These are phyloP conservation scores for Tolypocladium sp. DNA, from an alignment of 2,329 filamentous ascomycete species.

Conservation along the genomic window DNA sequence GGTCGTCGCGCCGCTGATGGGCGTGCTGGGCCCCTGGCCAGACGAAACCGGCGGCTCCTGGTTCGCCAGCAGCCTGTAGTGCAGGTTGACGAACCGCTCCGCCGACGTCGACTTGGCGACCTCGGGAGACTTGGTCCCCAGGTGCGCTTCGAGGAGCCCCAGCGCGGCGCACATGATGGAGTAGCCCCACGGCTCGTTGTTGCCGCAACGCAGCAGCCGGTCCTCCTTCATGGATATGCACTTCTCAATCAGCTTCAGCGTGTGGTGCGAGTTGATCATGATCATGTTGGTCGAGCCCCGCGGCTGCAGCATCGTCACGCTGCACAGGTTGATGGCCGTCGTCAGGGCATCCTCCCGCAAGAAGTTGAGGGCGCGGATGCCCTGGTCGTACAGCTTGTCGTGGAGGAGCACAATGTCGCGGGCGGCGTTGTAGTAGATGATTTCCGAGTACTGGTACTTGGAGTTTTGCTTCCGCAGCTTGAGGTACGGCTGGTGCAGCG, in stretches of 20 bases:
- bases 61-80: conserved; percentile 47
- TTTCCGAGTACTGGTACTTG: conserved; percentile 54
- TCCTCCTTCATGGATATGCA: conserved; percentile 54
- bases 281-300: conserved; percentile 51
- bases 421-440: conserved; percentile 54
- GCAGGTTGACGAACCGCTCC: conserved; percentile 49
- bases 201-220: conserved; percentile 49
- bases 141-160: conserved; percentile 49
- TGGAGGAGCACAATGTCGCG: conserved; percentile 54
- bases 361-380: conserved; percentile 50
- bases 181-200: conserved; percentile 57
- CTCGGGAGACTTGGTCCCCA: conserved; percentile 47
- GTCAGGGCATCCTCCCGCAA: conserved; percentile 51
- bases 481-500: conserved; percentile 51
- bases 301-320: conserved; percentile 51
- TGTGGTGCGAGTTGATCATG: conserved; percentile 52
- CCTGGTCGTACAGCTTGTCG: conserved; percentile 50
- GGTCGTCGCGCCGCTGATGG: conserved; percentile 11
- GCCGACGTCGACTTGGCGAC: conserved; percentile 49
- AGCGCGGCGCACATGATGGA: conserved; percentile 53
- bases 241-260: conserved; percentile 51
- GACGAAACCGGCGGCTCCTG: conserved; percentile 36
- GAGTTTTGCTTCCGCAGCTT: conserved; percentile 50
- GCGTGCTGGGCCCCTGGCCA: conserved; percentile 14
- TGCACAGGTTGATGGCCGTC: conserved; percentile 51